Conservation (phyloP, 768 basidiomycete species). For the Filobasidium wieringae region DNA sequence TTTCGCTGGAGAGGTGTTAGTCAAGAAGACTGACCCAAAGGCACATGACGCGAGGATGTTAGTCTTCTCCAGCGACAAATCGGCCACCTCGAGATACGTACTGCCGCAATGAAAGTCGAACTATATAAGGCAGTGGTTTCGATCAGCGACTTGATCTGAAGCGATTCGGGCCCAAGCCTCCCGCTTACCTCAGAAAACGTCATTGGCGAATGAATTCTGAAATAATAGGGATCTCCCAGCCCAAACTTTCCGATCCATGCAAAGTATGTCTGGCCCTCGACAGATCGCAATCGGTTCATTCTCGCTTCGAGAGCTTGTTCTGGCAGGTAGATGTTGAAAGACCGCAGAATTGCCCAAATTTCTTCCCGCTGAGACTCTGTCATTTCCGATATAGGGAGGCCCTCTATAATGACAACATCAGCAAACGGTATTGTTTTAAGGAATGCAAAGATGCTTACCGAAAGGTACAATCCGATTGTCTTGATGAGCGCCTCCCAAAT, state of each 20-base stretch:
- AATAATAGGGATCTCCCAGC: conserved; percentile 31
- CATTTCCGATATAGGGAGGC: conserved; percentile 19
- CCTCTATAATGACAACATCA: conserved; percentile 15
- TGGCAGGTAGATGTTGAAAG: conserved; percentile 30
- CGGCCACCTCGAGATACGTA: conserved; percentile 1
- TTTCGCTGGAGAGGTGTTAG: conserved; percentile 31
- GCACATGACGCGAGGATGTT: neutral
- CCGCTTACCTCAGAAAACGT: conserved; percentile 25
- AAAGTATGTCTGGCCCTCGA: conserved; percentile 24
- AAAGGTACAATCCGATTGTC: conserved; percentile 30
- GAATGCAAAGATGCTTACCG: neutral
- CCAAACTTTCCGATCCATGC: conserved; percentile 30
- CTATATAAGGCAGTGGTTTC: neutral
- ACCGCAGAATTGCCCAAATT: conserved; percentile 18
- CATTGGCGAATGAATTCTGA: conserved; percentile 28
- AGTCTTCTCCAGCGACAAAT: neutral
- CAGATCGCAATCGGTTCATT: conserved; percentile 12
- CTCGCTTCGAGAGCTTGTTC: conserved; percentile 17
- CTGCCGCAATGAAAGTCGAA: conserved; percentile 36
- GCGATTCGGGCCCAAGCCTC: too few species aligned
- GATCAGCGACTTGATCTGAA: too few species aligned
- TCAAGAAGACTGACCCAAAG: conserved; percentile 23
- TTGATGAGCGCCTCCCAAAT: conserved; percentile 28
- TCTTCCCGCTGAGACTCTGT: conserved; percentile 18
- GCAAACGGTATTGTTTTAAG: neutral